Percentiles rank a stretch among this genome's conserved stretches.
Evolutionary conservation across 2,329 filamentous ascomycete species (phyloP).

Genomic region (Hypoxylon sp.): DNA sequence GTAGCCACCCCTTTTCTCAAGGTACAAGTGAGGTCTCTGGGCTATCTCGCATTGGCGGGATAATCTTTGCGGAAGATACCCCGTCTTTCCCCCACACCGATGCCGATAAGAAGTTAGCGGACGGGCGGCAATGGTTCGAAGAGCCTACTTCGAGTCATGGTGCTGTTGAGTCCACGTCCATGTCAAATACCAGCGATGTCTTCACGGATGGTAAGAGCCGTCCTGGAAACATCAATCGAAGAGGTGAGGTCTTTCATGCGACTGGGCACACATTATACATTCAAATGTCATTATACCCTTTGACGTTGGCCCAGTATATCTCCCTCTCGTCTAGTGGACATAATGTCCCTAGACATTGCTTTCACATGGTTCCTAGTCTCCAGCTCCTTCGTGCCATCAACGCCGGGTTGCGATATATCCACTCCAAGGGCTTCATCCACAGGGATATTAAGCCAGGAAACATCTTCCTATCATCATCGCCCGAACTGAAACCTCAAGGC

Average conservation of each 20-base stretch:
- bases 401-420: conserved; percentile 74
- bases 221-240: conserved; percentile 54
- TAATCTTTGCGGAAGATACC: conserved; percentile 44
- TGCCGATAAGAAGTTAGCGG: conserved; percentile 4
- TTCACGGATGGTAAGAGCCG: conserved; percentile 51
- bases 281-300: conserved; percentile 78
- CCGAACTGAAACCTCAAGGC: conserved; percentile 52
- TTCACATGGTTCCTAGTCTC: conserved; percentile 71
- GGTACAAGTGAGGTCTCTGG: conserved; percentile 13
- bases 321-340: conserved; percentile 55
- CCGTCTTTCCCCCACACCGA: conserved; percentile 10
- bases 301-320: conserved; percentile 72
- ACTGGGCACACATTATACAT: conserved; percentile 70
- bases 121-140: conserved; percentile 54
- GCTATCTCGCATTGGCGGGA: conserved; percentile 34
- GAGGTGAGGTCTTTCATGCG: conserved; percentile 46
- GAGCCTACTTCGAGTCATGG: conserved; percentile 54
- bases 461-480: conserved; percentile 72
- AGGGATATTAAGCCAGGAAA: conserved; percentile 78
- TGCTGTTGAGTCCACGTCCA: conserved; percentile 46
- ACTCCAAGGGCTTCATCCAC: conserved; percentile 72
- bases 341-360: conserved; percentile 65
- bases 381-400: conserved; percentile 70
- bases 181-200: conserved; percentile 47
- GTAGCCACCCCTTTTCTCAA: conserved; percentile 42